phyloP scores from a whole-genome alignment of 1,284 basidiomycete species.

The Rhodofomes roseus region DNA sequence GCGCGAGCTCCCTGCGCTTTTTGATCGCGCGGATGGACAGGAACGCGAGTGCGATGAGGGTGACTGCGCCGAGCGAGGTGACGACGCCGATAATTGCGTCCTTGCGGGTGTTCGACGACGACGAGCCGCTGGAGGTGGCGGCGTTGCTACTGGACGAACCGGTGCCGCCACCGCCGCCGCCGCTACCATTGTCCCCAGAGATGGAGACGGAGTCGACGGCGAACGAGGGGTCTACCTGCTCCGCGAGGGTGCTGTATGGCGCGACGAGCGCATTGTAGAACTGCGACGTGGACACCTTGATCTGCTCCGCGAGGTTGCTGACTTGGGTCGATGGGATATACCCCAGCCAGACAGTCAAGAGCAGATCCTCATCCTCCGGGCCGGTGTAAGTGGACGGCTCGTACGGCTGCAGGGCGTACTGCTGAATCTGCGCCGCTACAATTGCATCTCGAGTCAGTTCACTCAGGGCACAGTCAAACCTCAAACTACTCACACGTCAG shows the following conservation, averaged over 20 bases:
- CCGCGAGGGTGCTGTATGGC: constrained; percentile 48
- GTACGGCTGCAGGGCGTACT: constrained; percentile 58
- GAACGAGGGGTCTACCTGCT: constrained; percentile 57
- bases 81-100: constrained; percentile 82
- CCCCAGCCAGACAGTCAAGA: constrained; percentile 58
- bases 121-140: constrained; percentile 9
- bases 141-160: constrained; percentile 2
- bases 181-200: constrained; percentile 16
- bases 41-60: constrained; percentile 61
- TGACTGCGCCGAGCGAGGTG: constrained; percentile 67
- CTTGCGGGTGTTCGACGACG: constrained; percentile 42
- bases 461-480: neutral
- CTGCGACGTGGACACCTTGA: constrained; percentile 48
- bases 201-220: constrained; percentile 44
- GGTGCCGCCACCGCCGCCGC: constrained; percentile 13
- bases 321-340: constrained; percentile 54
- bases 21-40: constrained; percentile 59
- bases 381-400: constrained; percentile 49
- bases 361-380: constrained; percentile 38
- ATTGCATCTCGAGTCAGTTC: neutral
- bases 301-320: constrained; percentile 47
- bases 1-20: constrained; percentile 55
- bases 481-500: constrained; percentile 37
- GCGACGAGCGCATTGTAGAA: constrained; percentile 51
- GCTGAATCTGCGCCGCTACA: constrained; percentile 37